These are phyloP conservation scores for Trypanosoma brucei DNA, from an alignment of 208 protist genomes.

Conservation along the genomic window DNA sequence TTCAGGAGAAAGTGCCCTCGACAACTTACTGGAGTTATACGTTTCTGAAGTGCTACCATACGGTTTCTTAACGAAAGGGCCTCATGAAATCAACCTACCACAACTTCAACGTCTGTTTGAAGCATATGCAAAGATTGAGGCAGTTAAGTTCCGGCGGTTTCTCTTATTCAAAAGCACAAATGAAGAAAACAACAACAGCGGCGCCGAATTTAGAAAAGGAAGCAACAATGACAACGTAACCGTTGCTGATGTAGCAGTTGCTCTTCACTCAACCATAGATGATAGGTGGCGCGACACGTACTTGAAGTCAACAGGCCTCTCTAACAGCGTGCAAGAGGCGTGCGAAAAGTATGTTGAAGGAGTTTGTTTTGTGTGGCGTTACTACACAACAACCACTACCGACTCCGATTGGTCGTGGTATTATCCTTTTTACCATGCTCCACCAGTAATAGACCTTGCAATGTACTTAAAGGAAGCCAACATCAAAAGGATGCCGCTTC, in stretches of 20 bases:
- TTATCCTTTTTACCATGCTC: constrained; percentile 74
- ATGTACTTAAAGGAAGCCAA: constrained; percentile 33
- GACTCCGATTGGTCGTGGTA: constrained; percentile 76
- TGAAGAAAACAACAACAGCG: neutral
- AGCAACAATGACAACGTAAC: constrained; percentile 28
- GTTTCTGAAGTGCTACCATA: constrained; percentile 69
- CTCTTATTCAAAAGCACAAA: constrained; percentile 12
- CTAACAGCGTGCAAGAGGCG: constrained; percentile 32
- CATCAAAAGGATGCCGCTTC: constrained; percentile 26
- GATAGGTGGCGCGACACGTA: constrained; percentile 51
- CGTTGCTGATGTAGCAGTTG: constrained; percentile 25
- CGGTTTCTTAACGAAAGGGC: constrained; percentile 68
- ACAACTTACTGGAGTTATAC: constrained; percentile 78
- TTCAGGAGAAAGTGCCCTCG: constrained; percentile 74
- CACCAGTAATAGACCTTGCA: constrained; percentile 63
- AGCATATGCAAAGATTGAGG: constrained; percentile 62
- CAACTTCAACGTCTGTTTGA: constrained; percentile 64
- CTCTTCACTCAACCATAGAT: constrained; percentile 34
- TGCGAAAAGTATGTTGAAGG: constrained; percentile 73
- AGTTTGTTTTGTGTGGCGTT: constrained; percentile 78
- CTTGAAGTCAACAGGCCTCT: constrained; percentile 34
- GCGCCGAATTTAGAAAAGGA: neutral
- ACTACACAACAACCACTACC: constrained; percentile 58
- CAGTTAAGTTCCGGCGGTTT: constrained; percentile 59
- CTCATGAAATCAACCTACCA: constrained; percentile 58